Evolutionary conservation across 768 basidiomycete species (phyloP), one percentile per base, ranked within the genome.

Genomic region (Pulveroboletus ravenelii): DNA sequence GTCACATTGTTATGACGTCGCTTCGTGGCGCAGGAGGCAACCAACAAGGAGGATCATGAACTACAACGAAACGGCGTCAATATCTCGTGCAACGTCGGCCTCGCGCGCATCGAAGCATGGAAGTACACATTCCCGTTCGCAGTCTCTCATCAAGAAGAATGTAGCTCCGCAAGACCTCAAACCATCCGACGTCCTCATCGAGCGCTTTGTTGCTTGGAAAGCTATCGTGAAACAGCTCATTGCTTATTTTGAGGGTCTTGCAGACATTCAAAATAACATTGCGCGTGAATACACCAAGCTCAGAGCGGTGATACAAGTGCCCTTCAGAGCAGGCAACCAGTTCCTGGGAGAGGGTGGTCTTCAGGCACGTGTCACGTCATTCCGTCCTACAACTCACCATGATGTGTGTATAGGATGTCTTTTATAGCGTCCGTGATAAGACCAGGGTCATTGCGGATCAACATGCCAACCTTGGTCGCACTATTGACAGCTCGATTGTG

Each of bases 331-430:
- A 3, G 94, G 93, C 7, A 95, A 96, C 70, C 95, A 98, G 74
- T 99, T 99, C 65, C 76, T 99, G 5, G 96, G 96, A n/a, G 93
- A 98, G 68, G 91, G 90, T 12, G 95, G 96, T 42, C 74, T 99
- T 43, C 92, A 94, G 79, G 85, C 80, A 51, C 31, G 75, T 48
- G 57, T 30, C 50, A 9, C 41, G 40, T 48, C 34, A 18, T 46
- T 39, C 35, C 41, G n/a, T 10, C 12, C 10, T 3, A 12, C 27
- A 13, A 23, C 36, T 41, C n/a, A 9, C 18, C 13, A 30, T 47
- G 7, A 50, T 36, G 4, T 35, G 23, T 34, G 7, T 25, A 1
- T 53, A 93, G 88, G 95, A 97, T 63, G 81, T 96, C 15, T 98
- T 87, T 70, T 98, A 93, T 71, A 78, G 75, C 51, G 84, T 99